Conservation (phyloP, 2,329 filamentous ascomycete species). For the Orbilia brochopaga region DNA sequence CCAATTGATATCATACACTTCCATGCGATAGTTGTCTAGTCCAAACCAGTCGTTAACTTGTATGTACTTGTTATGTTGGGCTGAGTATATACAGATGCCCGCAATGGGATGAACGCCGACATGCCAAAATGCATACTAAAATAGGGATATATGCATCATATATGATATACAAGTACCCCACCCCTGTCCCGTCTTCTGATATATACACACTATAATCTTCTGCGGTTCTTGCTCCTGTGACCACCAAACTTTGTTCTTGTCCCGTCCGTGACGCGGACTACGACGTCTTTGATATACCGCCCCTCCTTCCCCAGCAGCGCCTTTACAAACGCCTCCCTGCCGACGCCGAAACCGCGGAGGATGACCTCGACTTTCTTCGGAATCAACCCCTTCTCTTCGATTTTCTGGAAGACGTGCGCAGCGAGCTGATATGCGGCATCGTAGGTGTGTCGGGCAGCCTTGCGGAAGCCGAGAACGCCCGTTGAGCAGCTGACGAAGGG, state of each 20-base stretch:
- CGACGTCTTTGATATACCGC: constrained; percentile 72
- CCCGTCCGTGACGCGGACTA: constrained; percentile 79
- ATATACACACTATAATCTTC: constrained; percentile 70
- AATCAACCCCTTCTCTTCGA: constrained; percentile 79
- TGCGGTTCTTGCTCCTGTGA: constrained; percentile 80
- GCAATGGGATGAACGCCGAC: constrained; percentile 21
- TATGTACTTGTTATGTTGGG: too few species aligned
- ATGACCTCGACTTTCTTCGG: constrained; percentile 80
- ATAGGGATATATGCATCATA: constrained; percentile 25
- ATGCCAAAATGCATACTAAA: too few species aligned
- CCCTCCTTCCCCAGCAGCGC: constrained; percentile 87
- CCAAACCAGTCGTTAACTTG: too few species aligned
- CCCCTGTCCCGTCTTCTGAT: too few species aligned
- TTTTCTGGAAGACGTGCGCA: constrained; percentile 79
- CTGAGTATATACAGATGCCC: not conserved
- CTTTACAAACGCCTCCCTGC: constrained; percentile 88
- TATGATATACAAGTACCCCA: too few species aligned
- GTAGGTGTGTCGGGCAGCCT: constrained; percentile 78
- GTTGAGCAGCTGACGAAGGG: constrained; percentile 79
- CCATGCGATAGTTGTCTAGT: too few species aligned
- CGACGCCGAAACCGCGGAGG: constrained; percentile 81
- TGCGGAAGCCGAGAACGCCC: constrained; percentile 90
- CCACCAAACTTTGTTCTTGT: constrained; percentile 96
- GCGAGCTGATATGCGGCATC: constrained; percentile 91
- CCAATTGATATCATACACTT: too few species aligned